These are phyloP conservation scores for Microbotryum silenes-acaulis DNA, from an alignment of 1,284 basidiomycete genomes.

Conservation along the genomic window DNA sequence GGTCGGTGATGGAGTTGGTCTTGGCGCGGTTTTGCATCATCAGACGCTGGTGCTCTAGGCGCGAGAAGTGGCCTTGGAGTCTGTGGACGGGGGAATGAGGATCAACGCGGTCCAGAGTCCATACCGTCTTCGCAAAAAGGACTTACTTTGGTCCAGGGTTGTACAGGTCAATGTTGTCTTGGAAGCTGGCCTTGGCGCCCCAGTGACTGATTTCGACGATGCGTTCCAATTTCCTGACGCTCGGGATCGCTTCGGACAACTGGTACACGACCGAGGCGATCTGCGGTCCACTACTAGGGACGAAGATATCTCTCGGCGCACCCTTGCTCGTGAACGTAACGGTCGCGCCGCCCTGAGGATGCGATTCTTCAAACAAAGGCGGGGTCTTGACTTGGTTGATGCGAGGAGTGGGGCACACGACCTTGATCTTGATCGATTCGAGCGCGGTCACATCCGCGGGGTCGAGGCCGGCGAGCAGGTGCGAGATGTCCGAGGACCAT, in stretches of 20 bases:
- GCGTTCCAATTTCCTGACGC: conserved; percentile 64
- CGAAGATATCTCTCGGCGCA: not conserved
- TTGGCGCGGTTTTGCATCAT: conserved; percentile 52
- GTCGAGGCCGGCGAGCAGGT: conserved; percentile 26
- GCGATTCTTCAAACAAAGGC: conserved; percentile 19
- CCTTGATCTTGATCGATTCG: conserved; percentile 20
- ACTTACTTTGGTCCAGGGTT: conserved; percentile 83
- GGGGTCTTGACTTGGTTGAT: conserved; percentile 11
- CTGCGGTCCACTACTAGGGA: conserved; percentile 37
- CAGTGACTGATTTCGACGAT: conserved; percentile 90
- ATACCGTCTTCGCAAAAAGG: not conserved
- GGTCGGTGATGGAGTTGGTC: conserved; percentile 50
- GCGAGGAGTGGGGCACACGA: conserved; percentile 6
- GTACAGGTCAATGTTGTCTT: conserved; percentile 74
- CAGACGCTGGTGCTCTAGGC: conserved; percentile 74
- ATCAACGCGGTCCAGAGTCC: not conserved
- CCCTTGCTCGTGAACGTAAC: conserved; percentile 28
- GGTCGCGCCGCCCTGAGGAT: conserved; percentile 27
- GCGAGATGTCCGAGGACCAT: conserved; percentile 25
- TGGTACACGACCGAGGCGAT: conserved; percentile 68
- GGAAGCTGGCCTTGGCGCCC: conserved; percentile 87
- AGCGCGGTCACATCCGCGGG: conserved; percentile 21
- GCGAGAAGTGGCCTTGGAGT: conserved; percentile 91
- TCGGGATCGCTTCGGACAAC: conserved; percentile 68
- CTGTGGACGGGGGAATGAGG: conserved; percentile 45